Base-by-base conservation (phyloP, 2,329 filamentous ascomycete genomes). In the Penicillium sp. region DNA sequence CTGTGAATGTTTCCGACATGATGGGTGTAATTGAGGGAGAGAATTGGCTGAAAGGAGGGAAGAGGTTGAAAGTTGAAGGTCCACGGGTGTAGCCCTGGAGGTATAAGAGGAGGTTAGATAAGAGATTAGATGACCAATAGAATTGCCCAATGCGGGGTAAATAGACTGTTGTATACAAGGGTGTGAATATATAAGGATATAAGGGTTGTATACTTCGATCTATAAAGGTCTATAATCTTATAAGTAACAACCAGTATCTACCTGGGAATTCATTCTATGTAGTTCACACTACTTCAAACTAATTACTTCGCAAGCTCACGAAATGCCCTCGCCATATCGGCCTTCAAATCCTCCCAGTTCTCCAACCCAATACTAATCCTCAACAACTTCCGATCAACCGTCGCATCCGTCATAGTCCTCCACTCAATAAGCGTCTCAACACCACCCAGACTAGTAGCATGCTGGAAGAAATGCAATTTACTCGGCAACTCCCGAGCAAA, bases 351-450 rank as follows among this genome's bases (percentile, higher is more conserved):
- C 74, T 94, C 89, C 81, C 89, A 89, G 47, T 83, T 85, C 79
- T 99, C 94, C 33, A 97, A 83, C 0, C 94, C 94, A 35, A 97
- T 78, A 73, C 93, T 97, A 31, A 99, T 78, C 51, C 94, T 80
- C 74, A 97, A 69, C 72, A 97, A 74, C 57, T 84, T 81, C 69
- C 81, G 83, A 70, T 96, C 90, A 39, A 96, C 87, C 1, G 73
- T 80, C 3, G 76, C 68, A 79, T 99, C 94, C 58, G 87, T 88
- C 91, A 99, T 94, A 48, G 89, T 85, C 58, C 94, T 83, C 94
- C 94, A 99, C 82, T 99, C 94, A 66, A 99, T 93, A 79, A 97
- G 77, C 70, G 91, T 94, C 83, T 97, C 94, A 10, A 97, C 91
- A 5, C 94, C 93, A 2, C 94, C 94, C 29, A 97, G 77, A 73